Conservation (phyloP, 306 rosid genomes). For the Canavalia ensiformis region DNA sequence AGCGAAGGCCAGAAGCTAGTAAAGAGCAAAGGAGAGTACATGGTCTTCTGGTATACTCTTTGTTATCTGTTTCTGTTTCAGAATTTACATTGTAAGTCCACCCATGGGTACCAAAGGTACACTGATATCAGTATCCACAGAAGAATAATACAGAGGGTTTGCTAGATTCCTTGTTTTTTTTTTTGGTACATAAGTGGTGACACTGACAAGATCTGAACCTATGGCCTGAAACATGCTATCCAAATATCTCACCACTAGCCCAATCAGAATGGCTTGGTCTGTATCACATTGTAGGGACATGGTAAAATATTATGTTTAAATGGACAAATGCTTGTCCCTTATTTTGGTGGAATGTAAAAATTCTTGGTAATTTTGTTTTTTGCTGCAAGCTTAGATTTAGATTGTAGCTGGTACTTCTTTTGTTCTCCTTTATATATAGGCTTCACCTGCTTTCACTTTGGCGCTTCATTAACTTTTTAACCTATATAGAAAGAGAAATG, state of each 20-base stretch:
- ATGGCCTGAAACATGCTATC: neutral
- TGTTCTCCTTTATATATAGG: neutral
- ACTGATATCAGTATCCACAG: neutral
- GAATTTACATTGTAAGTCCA: neutral
- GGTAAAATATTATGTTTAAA: neutral
- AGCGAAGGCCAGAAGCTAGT: neutral
- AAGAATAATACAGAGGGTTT: neutral
- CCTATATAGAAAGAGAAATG: constrained; percentile 8
- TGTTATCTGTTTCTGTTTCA: neutral
- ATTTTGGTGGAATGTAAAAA: neutral
- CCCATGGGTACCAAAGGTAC: neutral
- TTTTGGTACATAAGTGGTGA: neutral
- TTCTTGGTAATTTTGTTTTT: neutral
- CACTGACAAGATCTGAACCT: neutral
- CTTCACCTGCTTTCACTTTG: constrained; percentile 16
- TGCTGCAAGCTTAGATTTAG: neutral
- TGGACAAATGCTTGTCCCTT: constrained; percentile 7
- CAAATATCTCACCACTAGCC: neutral
- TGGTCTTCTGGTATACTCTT: neutral
- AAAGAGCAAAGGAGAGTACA: neutral
- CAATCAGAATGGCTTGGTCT: neutral
- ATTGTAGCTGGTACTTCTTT: neutral
- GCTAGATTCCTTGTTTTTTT: neutral
- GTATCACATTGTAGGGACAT: neutral
- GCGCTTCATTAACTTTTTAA: neutral